Percentiles rank a stretch among this genome's conserved stretches.
Evolutionary conservation across 2,329 filamentous ascomycete species (phyloP).

Genomic region (Bipolaris oryzae): DNA sequence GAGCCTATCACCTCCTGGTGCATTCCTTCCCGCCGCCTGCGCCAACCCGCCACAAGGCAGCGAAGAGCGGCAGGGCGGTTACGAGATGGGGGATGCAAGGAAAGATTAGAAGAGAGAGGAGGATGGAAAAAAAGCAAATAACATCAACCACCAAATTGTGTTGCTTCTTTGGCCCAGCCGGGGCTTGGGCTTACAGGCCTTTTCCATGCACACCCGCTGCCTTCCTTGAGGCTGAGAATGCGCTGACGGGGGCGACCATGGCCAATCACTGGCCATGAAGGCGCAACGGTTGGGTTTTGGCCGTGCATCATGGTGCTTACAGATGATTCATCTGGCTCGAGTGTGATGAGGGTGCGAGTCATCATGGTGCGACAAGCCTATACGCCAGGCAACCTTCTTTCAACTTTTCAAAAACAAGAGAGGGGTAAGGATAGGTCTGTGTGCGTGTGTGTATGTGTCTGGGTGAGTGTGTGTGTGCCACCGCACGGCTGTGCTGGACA

Average conservation of each 20-base stretch:
- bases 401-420: not conserved
- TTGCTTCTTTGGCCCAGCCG: conserved; percentile 10
- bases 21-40: not conserved
- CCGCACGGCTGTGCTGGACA: conserved; percentile 5
- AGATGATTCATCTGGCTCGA: conserved; percentile 10
- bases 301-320: too few species aligned
- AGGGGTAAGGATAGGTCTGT: not conserved
- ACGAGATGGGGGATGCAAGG: not conserved
- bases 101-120: too few species aligned
- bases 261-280: not conserved
- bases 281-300: not conserved
- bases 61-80: not conserved
- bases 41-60: not conserved
- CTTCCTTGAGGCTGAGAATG: conserved; percentile 18
- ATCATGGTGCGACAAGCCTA: conserved; percentile 15
- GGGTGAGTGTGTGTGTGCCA: conserved; percentile 19
- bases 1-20: not conserved
- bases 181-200: conserved; percentile 1
- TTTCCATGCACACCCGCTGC: conserved; percentile 12
- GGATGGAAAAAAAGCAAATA: not conserved
- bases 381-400: not conserved
- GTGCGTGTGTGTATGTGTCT: not conserved
- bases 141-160: not conserved
- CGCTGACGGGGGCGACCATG: too few species aligned
- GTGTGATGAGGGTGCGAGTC: conserved; percentile 19